Percentiles rank a stretch among this genome's conserved stretches.
These are phyloP conservation scores for Xylariaceae sp. DNA, from an alignment of 2,329 filamentous ascomycete species.

Conservation along the genomic window DNA sequence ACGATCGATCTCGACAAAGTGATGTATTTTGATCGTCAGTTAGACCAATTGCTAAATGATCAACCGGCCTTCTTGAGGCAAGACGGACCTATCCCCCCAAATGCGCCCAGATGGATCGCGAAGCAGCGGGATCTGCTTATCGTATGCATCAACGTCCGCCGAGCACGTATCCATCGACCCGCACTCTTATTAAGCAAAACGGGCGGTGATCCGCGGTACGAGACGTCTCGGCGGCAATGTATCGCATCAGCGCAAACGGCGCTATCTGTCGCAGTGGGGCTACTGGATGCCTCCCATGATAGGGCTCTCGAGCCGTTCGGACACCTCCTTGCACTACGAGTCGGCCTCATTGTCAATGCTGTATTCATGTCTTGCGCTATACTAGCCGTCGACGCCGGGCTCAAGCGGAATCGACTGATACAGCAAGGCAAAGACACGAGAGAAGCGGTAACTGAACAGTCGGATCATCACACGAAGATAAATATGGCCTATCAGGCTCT, in stretches of 20 bases:
- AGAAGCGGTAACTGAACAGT: no score
- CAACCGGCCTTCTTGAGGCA: constrained; percentile 20
- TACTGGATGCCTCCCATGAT: constrained; percentile 15
- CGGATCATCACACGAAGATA: no score
- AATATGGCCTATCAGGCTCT: constrained; percentile 18
- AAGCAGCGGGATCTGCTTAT: constrained; percentile 22
- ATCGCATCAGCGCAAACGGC: constrained; percentile 23
- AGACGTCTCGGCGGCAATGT: constrained; percentile 20
- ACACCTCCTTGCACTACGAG: constrained; percentile 12
- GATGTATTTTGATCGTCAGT: constrained; percentile 31
- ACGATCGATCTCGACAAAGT: constrained; percentile 31
- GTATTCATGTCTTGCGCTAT: constrained; percentile 24
- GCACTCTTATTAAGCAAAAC: constrained; percentile 24
- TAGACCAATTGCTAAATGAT: constrained; percentile 14
- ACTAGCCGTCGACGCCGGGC: constrained; percentile 15
- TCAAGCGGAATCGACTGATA: no score
- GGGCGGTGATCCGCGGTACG: constrained; percentile 11
- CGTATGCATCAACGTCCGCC: constrained; percentile 22
- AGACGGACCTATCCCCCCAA: constrained; percentile 9
- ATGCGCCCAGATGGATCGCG: constrained; percentile 12
- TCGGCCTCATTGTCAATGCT: constrained; percentile 22
- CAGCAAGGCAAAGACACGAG: no score
- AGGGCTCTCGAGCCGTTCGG: neutral
- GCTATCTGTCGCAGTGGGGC: constrained; percentile 16
- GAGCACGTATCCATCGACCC: constrained; percentile 26